A percentile compares a stretch with the other conserved stretches of the same genome.
Evolutionary conservation across 495 filamentous ascomycete genomes (phyloP).

Genomic region (Penicillium lividum): DNA sequence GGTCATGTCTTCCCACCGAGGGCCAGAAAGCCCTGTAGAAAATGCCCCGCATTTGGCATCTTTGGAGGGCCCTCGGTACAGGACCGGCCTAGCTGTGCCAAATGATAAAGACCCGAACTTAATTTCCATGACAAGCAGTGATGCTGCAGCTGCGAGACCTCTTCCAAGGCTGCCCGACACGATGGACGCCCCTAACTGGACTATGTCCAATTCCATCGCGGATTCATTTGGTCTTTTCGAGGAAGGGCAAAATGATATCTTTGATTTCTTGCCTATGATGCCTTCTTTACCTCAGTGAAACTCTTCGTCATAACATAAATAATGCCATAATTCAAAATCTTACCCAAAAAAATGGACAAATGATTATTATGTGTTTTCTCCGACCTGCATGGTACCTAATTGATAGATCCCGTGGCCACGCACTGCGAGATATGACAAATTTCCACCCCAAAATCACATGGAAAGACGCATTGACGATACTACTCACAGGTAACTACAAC

Average conservation of each 20-base stretch:
- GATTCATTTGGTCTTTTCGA: slow-evolving; percentile 50
- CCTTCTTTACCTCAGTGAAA: slow-evolving; percentile 36
- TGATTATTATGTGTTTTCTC: background rate
- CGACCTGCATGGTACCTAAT: slow-evolving; percentile 1
- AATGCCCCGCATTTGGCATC: slow-evolving; percentile 24
- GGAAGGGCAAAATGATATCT: slow-evolving; percentile 46
- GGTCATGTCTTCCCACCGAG: slow-evolving; percentile 16
- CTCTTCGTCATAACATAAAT: background rate
- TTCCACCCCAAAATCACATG: background rate
- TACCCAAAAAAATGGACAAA: too few relatives aligned
- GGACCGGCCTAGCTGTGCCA: slow-evolving; percentile 19
- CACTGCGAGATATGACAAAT: background rate
- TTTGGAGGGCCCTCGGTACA: slow-evolving; percentile 27
- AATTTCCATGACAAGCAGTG: slow-evolving; percentile 24
- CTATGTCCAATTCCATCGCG: slow-evolving; percentile 43
- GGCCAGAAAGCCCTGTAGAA: slow-evolving; percentile 22
- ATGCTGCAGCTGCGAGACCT: slow-evolving; percentile 30
- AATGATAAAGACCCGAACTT: slow-evolving; percentile 25
- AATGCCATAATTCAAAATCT: too few relatives aligned
- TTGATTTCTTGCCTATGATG: slow-evolving; percentile 47
- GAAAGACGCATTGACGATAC: background rate
- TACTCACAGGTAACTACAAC: slow-evolving; percentile 15
- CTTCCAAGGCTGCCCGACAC: slow-evolving; percentile 34
- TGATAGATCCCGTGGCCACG: slow-evolving; percentile 1
- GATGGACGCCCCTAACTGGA: slow-evolving; percentile 46